phyloP scores from a whole-genome alignment of 257 asterid species.

The Henckelia pumila region DNA sequence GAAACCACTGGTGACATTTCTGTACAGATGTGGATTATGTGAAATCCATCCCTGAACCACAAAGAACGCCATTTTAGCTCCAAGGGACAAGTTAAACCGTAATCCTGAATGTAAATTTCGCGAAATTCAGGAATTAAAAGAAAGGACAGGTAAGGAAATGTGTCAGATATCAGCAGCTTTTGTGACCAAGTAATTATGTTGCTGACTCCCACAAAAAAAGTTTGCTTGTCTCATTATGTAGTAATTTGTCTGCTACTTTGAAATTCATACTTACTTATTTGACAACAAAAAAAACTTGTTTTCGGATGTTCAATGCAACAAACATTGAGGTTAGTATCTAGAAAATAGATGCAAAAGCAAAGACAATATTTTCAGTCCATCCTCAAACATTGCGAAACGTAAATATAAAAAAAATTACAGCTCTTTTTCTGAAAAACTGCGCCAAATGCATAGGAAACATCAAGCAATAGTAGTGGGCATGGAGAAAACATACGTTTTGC shows the following conservation, averaged over 20 bases:
- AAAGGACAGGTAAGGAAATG: not conserved
- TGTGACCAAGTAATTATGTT: not conserved
- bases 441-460: constrained; percentile 4
- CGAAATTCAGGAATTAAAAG: constrained; percentile 3
- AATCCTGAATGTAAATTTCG: not conserved
- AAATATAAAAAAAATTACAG: not conserved
- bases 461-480: constrained; percentile 21
- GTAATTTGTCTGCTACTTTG: not conserved
- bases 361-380: constrained; percentile 6
- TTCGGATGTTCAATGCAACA: not conserved
- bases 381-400: constrained; percentile 2
- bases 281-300: too few species aligned
- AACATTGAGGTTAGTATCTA: constrained; percentile 11
- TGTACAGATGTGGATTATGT: constrained; percentile 73
- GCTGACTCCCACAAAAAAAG: constrained; percentile 1
- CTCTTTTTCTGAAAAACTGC: constrained; percentile 7
- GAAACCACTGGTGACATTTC: constrained; percentile 87
- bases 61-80: constrained; percentile 17
- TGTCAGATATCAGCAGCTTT: constrained; percentile 10
- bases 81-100: constrained; percentile 14
- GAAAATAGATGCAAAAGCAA: constrained; percentile 7
- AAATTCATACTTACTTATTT: too few species aligned
- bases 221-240: not conserved
- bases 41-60: constrained; percentile 56
- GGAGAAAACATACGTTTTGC: constrained; percentile 41